A percentile compares a stretch with the other conserved stretches of the same genome.
phyloP scores from a whole-genome alignment of 129 eudicot species.

The Escallonia rubra region DNA sequence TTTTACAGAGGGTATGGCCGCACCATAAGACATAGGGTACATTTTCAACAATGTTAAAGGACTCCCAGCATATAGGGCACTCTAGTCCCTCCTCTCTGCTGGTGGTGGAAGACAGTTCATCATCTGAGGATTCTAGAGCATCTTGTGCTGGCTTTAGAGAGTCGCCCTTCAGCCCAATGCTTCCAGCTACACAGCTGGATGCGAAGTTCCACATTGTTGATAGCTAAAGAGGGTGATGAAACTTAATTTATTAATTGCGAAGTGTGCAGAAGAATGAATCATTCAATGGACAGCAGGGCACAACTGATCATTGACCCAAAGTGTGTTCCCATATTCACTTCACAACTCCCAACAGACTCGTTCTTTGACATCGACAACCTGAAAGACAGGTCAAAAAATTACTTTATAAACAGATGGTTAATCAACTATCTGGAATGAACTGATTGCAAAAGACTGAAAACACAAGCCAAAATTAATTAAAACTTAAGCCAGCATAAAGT shows the following conservation, averaged over 20 bases:
- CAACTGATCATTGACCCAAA: no score
- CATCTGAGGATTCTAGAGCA: constrained; percentile 41
- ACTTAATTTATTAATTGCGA: neutral
- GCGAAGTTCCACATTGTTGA: constrained; percentile 52
- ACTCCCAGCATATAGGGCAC: constrained; percentile 71
- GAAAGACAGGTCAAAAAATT: no score
- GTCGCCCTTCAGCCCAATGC: constrained; percentile 23
- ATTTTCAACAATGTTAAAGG: constrained; percentile 65
- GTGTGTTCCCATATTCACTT: no score
- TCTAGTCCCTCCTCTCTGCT: constrained; percentile 54
- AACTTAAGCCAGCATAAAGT: no score
- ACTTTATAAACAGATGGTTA: no score
- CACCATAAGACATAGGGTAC: constrained; percentile 70
- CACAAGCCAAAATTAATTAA: no score
- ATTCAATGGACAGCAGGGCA: neutral
- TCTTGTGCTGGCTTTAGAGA: constrained; percentile 30
- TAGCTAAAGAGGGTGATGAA: neutral
- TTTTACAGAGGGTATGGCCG: constrained; percentile 63
- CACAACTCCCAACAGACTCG: no score
- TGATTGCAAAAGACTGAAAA: no score
- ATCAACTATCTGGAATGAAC: no score
- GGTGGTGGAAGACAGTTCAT: constrained; percentile 43
- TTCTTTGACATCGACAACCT: no score
- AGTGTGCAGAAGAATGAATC: neutral
- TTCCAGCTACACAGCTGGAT: constrained; percentile 57